Conservation (phyloP, 192 early-diverging fungal genomes). For the Allomyces macrogynus region DNA sequence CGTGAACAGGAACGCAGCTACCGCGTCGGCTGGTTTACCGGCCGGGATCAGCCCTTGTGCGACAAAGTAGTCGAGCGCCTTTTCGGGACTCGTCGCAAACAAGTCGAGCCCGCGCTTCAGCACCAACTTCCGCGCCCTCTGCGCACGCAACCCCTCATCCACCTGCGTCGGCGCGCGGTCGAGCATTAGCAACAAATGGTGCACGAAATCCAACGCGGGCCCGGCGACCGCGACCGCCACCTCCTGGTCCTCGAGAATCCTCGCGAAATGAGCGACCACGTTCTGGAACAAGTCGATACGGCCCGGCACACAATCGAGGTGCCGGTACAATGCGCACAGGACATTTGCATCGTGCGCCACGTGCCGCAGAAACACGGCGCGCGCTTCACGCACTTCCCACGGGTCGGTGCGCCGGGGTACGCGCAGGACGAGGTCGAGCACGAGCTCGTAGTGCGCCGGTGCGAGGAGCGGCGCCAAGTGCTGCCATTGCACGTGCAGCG, state of each 20-base stretch:
- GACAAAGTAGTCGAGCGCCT: constrained; percentile 37
- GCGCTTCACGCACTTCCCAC: not conserved
- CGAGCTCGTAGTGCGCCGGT: not conserved
- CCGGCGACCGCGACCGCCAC: no score
- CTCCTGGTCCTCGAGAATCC: no score
- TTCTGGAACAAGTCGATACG: not conserved
- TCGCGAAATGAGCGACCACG: not conserved
- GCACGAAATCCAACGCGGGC: not conserved
- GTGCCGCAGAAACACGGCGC: not conserved
- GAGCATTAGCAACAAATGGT: not conserved
- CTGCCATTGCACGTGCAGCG: not conserved
- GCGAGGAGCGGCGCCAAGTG: not conserved
- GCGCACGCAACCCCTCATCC: constrained; percentile 44
- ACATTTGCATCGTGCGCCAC: not conserved
- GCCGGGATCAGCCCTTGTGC: constrained; percentile 16
- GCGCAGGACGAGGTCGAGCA: no score
- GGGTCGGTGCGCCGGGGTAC: not conserved
- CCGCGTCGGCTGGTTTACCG: constrained; percentile 22
- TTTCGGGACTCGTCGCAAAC: constrained; percentile 45
- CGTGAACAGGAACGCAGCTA: constrained; percentile 56
- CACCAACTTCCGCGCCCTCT: constrained; percentile 41
- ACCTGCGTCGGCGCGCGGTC: not conserved
- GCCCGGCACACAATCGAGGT: not conserved
- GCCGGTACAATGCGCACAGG: not conserved
- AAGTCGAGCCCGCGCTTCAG: not conserved